Evolutionary conservation across 2,329 filamentous ascomycete species (phyloP), one percentile per base, ranked within the genome.

Genomic region (Pezicula neosporulosa): DNA sequence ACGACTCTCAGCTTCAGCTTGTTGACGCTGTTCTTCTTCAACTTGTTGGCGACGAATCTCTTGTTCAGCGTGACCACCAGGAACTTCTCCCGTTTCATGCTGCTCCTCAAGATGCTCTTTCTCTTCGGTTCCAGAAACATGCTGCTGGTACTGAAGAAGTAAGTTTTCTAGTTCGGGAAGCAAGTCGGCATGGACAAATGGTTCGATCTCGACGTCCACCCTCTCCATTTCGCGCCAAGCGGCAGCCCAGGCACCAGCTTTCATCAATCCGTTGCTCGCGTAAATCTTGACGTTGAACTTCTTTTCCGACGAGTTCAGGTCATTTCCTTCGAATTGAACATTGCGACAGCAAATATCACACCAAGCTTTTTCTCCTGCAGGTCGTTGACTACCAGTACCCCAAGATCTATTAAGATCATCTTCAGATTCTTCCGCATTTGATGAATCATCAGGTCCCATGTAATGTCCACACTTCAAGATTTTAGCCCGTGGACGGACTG

Each of bases 161-260:
- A 85, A 69, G n/a, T 71, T 72, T 52, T 84, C 80, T 18, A 91
- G 71, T 57, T 83, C 81, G 16, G 78, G 77, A 49, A 83, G 77
- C 12, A 86, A 65, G 1, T 75, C 70, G 0, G 80, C 68, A 16
- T 83, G 80, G 10, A 91, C 78, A 63, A 86, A 81, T 3, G 94
- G 88, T 61, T 89, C 83, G 48, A 99, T 82, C 69, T 97, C 93
- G 1, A 96, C 89, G 64, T 99, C 94, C 0, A 97, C 90, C n/a
- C 93, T 82, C 71, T 99, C 94, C 94, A 99, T 99, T 70, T 97
- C 93, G 60, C 83, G 88, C 93, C 93, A 99, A 52, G 90, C 93
- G 2, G 92, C 92, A 4, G 83, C 82, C 94, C 94, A 99, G 0
- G 94, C 93, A 0, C 90, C 90, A 5, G 90, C 86, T 52, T 85